Evolutionary conservation across 257 asterid genomes (phyloP).

Genomic region (Solanum gandarillasii): DNA sequence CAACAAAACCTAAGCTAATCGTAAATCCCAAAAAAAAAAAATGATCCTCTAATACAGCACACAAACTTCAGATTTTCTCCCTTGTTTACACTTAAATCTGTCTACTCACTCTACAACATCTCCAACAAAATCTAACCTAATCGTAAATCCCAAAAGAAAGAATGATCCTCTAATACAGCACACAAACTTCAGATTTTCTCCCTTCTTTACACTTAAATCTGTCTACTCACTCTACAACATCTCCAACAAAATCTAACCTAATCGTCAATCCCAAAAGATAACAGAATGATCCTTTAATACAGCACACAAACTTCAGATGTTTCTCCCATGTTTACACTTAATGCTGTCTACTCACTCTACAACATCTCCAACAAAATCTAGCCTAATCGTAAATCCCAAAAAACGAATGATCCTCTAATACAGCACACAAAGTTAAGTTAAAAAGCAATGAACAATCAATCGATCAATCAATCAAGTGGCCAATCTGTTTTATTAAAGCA

Average conservation of each 20-base stretch:
- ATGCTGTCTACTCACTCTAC: not conserved
- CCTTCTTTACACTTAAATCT: too few species aligned
- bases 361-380: not conserved
- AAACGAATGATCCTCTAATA: not conserved
- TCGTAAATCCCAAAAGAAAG: too few species aligned
- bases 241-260: not conserved
- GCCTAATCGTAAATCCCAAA: not conserved
- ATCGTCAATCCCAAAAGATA: not conserved
- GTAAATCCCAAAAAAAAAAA: not conserved
- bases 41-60: not conserved
- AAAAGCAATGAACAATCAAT: not conserved
- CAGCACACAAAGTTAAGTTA: not conserved
- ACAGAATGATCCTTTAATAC: not conserved
- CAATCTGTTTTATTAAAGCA: not conserved
- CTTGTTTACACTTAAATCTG: not conserved
- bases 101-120: not conserved
- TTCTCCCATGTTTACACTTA: not conserved
- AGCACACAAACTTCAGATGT: not conserved
- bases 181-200: too few species aligned
- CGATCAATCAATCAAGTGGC: not conserved
- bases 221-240: too few species aligned
- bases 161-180: too few species aligned
- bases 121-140: not conserved
- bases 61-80: not conserved
- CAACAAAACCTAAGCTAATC: not conserved